Evolutionary conservation across 495 filamentous ascomycete species (phyloP).

Genomic region (Sphaerosporella brunnea): DNA sequence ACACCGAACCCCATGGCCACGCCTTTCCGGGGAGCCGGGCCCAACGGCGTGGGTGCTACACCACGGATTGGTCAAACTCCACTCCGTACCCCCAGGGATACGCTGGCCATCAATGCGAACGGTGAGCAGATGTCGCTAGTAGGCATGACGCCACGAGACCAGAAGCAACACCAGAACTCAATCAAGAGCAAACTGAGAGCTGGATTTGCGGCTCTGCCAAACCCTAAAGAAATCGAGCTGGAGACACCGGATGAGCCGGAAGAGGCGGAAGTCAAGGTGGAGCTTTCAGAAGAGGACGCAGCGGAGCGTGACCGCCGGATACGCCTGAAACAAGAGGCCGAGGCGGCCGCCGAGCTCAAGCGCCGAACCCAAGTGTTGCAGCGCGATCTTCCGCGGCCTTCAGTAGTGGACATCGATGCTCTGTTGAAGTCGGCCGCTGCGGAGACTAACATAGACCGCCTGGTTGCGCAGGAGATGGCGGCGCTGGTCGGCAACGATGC

Average conservation of each 20-base stretch:
- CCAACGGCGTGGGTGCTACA: conserved; percentile 62
- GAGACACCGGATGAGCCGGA: conserved; percentile 82
- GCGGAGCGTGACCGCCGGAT: conserved; percentile 63
- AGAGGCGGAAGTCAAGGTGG: conserved; percentile 33
- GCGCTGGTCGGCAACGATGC: conserved; percentile 68
- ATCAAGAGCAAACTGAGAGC: conserved; percentile 50
- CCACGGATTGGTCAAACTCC: conserved; percentile 79
- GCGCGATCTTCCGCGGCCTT: conserved; percentile 60
- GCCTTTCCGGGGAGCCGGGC: conserved; percentile 56
- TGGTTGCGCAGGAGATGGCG: conserved; percentile 60
- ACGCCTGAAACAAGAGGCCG: conserved; percentile 47
- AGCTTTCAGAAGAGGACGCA: conserved; percentile 57
- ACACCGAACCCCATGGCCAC: conserved; percentile 95
- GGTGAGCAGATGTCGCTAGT: conserved; percentile 45
- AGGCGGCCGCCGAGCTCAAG: conserved; percentile 57
- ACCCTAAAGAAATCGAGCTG: conserved; percentile 75
- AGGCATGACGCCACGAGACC: conserved; percentile 60
- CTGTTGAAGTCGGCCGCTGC: conserved; percentile 31
- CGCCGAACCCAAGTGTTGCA: conserved; percentile 83
- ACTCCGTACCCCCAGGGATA: conserved; percentile 77
- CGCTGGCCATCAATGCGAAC: conserved; percentile 62
- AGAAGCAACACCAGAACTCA: conserved; percentile 54
- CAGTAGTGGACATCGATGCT: conserved; percentile 49
- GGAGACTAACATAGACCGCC: conserved; percentile 29
- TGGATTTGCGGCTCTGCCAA: conserved; percentile 67